Base-by-base conservation (phyloP, 495 filamentous ascomycete species). In the Endocarpon pusillum region DNA sequence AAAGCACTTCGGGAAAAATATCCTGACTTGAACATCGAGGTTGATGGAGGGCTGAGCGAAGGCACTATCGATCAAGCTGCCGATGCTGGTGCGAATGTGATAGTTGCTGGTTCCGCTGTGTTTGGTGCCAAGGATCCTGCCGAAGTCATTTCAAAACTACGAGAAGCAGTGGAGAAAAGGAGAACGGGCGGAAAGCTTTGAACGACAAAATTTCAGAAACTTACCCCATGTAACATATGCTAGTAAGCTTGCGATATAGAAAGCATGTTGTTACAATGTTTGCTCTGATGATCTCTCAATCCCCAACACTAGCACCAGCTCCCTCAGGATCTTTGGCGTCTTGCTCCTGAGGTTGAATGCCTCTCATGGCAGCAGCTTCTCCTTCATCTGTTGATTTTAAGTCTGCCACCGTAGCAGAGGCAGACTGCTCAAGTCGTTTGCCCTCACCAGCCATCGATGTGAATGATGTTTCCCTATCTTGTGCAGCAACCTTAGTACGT, bases 21-120 rank as follows among this genome's bases (percentile, higher is more conserved):
- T 54, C 89, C 89, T 3, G 67, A 87, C 3, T 55, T 97, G 30
- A 84, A 94, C 59, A 97, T 97, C 46, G 89, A 97, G 54, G 89
- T 97, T 19, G 89, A 97, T 53, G 89, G 89, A 25, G 89, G 89
- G 4, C 49, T 97, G 21, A 82, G 82, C 2, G 66, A 80, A 30
- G 75, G 76, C 33, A 97, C 91, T 1, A 84, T 97, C 45, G 87
- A 91, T 48, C 76, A 82, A 53, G 91, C 87, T 3, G 91, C 91
- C 0, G 85, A 94, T 34, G 89, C 89, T 0, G 89, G 89, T 9
- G 89, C 89, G 22, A 97, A 96, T 47, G 89, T 97, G 33, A 97
- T 97, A 47, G 89, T 97, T 21, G 91, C 89, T 5, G 89, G 89
- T n/a, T 89, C 80, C 42, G 91, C 89, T 3, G 79, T 97, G 25